Conservation (phyloP, 345 rosid species). For the Eucalyptus erythrocorys region DNA sequence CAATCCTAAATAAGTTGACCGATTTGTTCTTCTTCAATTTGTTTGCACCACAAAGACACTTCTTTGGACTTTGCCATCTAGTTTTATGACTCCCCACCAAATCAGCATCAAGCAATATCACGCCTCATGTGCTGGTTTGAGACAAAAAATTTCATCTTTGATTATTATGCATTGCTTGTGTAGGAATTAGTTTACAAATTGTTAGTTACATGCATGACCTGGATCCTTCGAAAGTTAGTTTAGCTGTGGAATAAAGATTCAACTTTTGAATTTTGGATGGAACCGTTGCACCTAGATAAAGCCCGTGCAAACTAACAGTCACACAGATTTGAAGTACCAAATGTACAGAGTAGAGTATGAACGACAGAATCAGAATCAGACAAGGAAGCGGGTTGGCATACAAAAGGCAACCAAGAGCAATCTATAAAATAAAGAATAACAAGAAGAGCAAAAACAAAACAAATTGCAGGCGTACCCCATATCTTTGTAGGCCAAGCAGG, state of each 20-base stretch:
- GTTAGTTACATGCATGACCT: fast-evolving
- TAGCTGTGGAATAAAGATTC: not conserved
- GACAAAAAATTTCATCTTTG: not conserved
- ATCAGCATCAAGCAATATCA: not conserved
- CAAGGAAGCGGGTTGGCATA: not conserved
- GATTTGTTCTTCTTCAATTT: not conserved
- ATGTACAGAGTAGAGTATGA: too few relatives aligned
- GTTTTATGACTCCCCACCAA: not conserved
- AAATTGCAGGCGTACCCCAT: slow-evolving; percentile 22
- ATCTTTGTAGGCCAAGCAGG: slow-evolving; percentile 48
- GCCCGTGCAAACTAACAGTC: not conserved
- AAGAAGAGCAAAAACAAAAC: not conserved
- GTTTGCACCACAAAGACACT: not conserved
- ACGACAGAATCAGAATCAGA: not conserved
- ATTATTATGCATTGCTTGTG: not conserved
- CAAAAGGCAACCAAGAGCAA: not conserved
- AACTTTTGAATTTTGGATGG: not conserved
- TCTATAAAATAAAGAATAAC: not conserved
- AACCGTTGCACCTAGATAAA: not conserved
- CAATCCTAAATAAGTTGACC: not conserved
- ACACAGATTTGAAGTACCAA: not conserved
- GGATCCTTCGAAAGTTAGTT: not conserved
- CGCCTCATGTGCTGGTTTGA: not conserved
- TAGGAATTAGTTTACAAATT: not conserved
- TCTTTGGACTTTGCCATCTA: not conserved